phyloP scores from a whole-genome alignment of 805 yeast species.

The Brettanomyces custersianus region DNA sequence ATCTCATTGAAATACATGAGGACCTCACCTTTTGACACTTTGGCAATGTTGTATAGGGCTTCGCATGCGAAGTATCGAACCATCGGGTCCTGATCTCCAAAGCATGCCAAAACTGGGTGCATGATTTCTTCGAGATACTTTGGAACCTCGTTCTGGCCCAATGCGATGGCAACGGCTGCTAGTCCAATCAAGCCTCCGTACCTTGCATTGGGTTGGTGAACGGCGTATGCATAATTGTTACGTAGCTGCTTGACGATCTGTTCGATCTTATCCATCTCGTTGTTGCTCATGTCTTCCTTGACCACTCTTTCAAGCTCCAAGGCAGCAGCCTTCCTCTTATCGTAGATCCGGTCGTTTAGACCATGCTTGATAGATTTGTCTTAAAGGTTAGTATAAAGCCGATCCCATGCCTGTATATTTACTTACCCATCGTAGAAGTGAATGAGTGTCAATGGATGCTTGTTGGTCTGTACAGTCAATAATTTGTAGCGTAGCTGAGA shows the following conservation, averaged over 20 bases:
- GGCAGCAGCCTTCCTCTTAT: constrained; percentile 71
- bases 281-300: constrained; percentile 54
- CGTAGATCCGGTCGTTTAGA: constrained; percentile 64
- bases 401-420: neutral
- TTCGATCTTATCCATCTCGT: constrained; percentile 45
- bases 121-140: constrained; percentile 74
- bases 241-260: constrained; percentile 66
- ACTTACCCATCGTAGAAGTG: constrained; percentile 10
- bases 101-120: constrained; percentile 90
- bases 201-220: constrained; percentile 79
- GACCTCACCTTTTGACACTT: constrained; percentile 93
- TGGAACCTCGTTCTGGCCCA: constrained; percentile 80
- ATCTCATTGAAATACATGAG: constrained; percentile 86
- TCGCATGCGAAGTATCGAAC: constrained; percentile 97
- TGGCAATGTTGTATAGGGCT: constrained; percentile 88
- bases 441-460: constrained; percentile 6
- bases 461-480: no score
- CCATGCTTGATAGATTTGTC: constrained; percentile 63
- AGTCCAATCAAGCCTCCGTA: constrained; percentile 94
- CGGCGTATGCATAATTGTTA: constrained; percentile 69
- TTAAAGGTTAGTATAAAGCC: constrained; percentile 11
- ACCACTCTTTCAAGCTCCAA: constrained; percentile 70
- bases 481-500: no score
- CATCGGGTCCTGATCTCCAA: constrained; percentile 95
- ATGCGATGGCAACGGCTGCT: constrained; percentile 91